Evolutionary conservation across 192 early-diverging fungal genomes (phyloP).

Genomic region (Coemansia furcata): DNA sequence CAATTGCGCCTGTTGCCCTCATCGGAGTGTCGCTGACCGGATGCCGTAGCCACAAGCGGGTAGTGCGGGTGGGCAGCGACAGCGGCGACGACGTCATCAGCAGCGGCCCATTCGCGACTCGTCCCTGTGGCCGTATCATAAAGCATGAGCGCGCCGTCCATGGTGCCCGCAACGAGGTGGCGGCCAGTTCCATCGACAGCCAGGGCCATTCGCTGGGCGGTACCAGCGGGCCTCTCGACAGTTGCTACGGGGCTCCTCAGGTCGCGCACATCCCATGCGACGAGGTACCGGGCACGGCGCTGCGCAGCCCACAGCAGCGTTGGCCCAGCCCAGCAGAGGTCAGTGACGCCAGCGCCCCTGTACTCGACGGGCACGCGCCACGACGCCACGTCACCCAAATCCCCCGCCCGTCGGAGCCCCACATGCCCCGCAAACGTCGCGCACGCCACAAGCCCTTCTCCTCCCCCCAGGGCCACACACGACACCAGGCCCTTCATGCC

Average conservation of each 20-base stretch:
- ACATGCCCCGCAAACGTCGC: slow-evolving; percentile 71
- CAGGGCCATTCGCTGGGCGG: slow-evolving; percentile 29
- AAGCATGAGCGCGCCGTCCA: slow-evolving; percentile 12
- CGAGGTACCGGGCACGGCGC: slow-evolving; percentile 58
- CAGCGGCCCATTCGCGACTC: not conserved
- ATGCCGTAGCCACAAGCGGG: slow-evolving; percentile 65
- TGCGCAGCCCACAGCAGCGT: slow-evolving; percentile 69
- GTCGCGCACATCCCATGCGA: slow-evolving; percentile 81
- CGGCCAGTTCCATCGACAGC: slow-evolving; percentile 60
- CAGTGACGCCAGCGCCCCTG: slow-evolving; percentile 54
- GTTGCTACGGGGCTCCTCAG: slow-evolving; percentile 60
- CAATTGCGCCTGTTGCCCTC: not conserved
- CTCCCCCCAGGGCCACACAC: slow-evolving; percentile 55
- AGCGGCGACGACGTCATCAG: slow-evolving; percentile 59
- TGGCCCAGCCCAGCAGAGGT: slow-evolving; percentile 63
- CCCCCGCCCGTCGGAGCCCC: slow-evolving; percentile 61
- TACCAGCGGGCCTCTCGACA: slow-evolving; percentile 11
- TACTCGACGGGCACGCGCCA: slow-evolving; percentile 47
- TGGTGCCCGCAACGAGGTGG: slow-evolving; percentile 61
- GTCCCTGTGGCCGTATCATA: not conserved
- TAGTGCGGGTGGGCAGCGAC: slow-evolving; percentile 63
- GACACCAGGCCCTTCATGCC: slow-evolving; percentile 81
- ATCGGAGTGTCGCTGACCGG: slow-evolving; percentile 63
- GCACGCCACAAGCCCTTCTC: slow-evolving; percentile 57
- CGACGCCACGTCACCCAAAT: slow-evolving; percentile 7